phyloP scores from a whole-genome alignment of 495 filamentous ascomycete species.

The Penicillium silybi region DNA sequence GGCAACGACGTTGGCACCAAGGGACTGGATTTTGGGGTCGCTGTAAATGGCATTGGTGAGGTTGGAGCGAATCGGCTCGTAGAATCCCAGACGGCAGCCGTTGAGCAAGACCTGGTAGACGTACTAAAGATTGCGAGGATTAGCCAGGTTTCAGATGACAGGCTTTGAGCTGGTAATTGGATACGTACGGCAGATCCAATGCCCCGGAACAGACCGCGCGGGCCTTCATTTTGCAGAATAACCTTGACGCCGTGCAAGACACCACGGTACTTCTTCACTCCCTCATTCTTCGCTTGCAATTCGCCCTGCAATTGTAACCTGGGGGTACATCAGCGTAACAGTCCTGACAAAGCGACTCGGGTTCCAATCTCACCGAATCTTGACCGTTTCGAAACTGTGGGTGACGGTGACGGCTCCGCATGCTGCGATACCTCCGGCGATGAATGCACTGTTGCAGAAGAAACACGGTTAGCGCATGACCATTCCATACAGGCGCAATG shows the following conservation, averaged over 20 bases:
- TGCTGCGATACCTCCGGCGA: constrained; percentile 93
- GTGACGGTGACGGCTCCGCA: constrained; percentile 97
- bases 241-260: constrained; percentile 88
- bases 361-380: constrained; percentile 70
- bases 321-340: not conserved
- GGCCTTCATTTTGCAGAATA: constrained; percentile 87
- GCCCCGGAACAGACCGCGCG: constrained; percentile 81
- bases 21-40: constrained; percentile 69
- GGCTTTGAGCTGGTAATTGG: not conserved
- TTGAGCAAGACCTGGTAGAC: constrained; percentile 97
- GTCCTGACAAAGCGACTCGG: not conserved
- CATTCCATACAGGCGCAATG: not conserved
- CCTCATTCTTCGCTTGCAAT: constrained; percentile 78
- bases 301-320: constrained; percentile 97
- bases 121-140: constrained; percentile 51
- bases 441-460: constrained; percentile 57
- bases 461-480: constrained; percentile 9
- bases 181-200: constrained; percentile 73
- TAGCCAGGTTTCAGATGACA: not conserved
- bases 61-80: constrained; percentile 80
- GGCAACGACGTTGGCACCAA: constrained; percentile 88
- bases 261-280: constrained; percentile 84
- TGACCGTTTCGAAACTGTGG: constrained; percentile 97
- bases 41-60: constrained; percentile 64
- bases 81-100: constrained; percentile 94